Evolutionary conservation across 805 yeast genomes (phyloP).

Genomic region (Schizosaccharomyces octosporus): DNA sequence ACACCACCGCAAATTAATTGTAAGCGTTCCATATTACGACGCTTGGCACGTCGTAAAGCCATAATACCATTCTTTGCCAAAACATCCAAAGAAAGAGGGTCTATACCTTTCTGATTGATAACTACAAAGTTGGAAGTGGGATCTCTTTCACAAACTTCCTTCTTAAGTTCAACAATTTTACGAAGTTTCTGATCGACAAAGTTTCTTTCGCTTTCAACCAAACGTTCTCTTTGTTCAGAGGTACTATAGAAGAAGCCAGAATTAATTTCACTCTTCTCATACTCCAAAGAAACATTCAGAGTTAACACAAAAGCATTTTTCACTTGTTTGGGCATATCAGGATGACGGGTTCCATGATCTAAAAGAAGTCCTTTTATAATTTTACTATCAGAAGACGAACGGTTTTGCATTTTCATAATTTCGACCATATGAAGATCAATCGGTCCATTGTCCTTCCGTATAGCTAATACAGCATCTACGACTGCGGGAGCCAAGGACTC

Average conservation of each 20-base stretch:
- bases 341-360: slow-evolving; percentile 97
- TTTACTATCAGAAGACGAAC: slow-evolving; percentile 58
- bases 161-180: slow-evolving; percentile 78
- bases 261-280: slow-evolving; percentile 93
- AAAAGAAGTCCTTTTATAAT: slow-evolving; percentile 73
- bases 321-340: slow-evolving; percentile 87
- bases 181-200: slow-evolving; percentile 83
- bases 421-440: slow-evolving; percentile 92
- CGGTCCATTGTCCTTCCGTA: slow-evolving; percentile 24
- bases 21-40: slow-evolving; percentile 96
- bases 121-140: slow-evolving; percentile 64
- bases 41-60: slow-evolving; percentile 90
- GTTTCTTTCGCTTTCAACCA: slow-evolving; percentile 76
- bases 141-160: slow-evolving; percentile 64
- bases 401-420: slow-evolving; percentile 94
- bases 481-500: slow-evolving; percentile 78
- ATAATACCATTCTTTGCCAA: slow-evolving; percentile 78
- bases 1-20: slow-evolving; percentile 92
- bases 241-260: slow-evolving; percentile 82
- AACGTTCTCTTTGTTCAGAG: slow-evolving; percentile 88
- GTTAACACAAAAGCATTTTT: slow-evolving; percentile 66
- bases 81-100: slow-evolving; percentile 88
- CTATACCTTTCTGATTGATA: slow-evolving; percentile 94
- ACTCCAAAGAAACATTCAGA: slow-evolving; percentile 80
- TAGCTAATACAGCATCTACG: slow-evolving; percentile 80